A percentile compares a stretch with the other conserved stretches of the same genome.
phyloP scores from a whole-genome alignment of 129 eudicot genomes.

The Saposhnikovia divaricata region DNA sequence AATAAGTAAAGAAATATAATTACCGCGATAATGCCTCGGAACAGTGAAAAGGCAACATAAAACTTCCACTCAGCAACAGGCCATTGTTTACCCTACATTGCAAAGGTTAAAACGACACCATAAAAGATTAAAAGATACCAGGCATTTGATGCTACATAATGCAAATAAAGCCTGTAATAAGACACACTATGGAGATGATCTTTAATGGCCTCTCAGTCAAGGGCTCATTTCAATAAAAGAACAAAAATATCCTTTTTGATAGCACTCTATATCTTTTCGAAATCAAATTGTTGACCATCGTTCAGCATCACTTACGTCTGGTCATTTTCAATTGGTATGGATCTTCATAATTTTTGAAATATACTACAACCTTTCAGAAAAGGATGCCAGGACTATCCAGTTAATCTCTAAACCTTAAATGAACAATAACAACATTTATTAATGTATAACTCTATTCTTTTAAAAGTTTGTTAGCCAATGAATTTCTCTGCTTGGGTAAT shows the following conservation, averaged over 20 bases:
- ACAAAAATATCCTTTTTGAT: slow-evolving; percentile 68
- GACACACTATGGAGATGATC: not conserved
- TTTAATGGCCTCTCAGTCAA: not conserved
- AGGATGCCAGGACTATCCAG: not conserved
- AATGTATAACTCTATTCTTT: not conserved
- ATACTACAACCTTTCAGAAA: not conserved
- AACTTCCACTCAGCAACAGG: slow-evolving; percentile 85
- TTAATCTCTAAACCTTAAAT: not conserved
- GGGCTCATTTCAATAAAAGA: not conserved
- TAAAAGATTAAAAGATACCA: slow-evolving; percentile 1
- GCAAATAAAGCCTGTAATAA: not conserved
- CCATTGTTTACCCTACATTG: slow-evolving; percentile 80
- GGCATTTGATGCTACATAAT: not conserved
- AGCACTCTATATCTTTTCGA: slow-evolving; percentile 73
- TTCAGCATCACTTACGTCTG: not conserved
- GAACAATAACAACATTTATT: not conserved
- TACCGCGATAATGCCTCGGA: too few relatives aligned
- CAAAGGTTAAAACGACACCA: slow-evolving; percentile 7
- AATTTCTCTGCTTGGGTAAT: too few relatives aligned
- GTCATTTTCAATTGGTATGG: not conserved
- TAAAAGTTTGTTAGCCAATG: too few relatives aligned
- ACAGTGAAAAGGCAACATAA: slow-evolving; percentile 84
- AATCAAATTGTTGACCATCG: not conserved
- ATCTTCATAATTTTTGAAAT: not conserved
- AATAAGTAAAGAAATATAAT: too few relatives aligned